A percentile compares a stretch with the other conserved stretches of the same genome.
phyloP scores from a whole-genome alignment of 805 yeast species.

The Candida peoriensis region DNA sequence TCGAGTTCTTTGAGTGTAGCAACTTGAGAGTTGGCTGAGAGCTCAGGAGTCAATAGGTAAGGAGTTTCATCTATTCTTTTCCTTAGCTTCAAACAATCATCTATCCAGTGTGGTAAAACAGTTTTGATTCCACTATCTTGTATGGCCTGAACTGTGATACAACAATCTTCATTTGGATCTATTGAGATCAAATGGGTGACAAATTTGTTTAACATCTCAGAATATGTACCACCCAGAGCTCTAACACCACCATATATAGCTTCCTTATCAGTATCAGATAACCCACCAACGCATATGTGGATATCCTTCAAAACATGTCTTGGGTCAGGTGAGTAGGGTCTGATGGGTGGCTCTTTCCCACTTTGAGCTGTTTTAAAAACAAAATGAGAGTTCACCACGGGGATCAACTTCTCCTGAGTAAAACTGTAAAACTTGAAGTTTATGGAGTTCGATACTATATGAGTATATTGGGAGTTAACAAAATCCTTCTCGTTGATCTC shows the following conservation, averaged over 20 bases:
- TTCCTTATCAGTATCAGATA: slow-evolving; percentile 56
- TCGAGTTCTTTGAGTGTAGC: slow-evolving; percentile 12
- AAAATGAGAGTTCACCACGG: slow-evolving; percentile 64
- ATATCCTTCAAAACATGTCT: slow-evolving; percentile 56
- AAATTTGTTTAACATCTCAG: slow-evolving; percentile 54
- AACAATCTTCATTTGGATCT: slow-evolving; percentile 52
- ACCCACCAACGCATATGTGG: slow-evolving; percentile 55
- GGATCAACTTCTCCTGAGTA: slow-evolving; percentile 51
- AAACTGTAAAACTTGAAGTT: slow-evolving; percentile 38
- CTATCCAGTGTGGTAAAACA: slow-evolving; percentile 79
- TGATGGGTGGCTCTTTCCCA: slow-evolving; percentile 41
- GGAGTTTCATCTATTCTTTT: slow-evolving; percentile 46
- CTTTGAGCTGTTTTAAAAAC: slow-evolving; percentile 40
- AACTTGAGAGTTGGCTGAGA: slow-evolving; percentile 6
- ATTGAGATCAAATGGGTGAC: slow-evolving; percentile 76
- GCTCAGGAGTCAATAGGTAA: slow-evolving; percentile 31
- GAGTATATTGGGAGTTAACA: slow-evolving; percentile 27
- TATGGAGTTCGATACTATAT: slow-evolving; percentile 47
- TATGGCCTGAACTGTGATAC: slow-evolving; percentile 43
- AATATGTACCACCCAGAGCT: slow-evolving; percentile 73
- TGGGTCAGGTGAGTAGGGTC: slow-evolving; percentile 70
- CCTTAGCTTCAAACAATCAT: slow-evolving; percentile 56
- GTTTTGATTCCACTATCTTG: slow-evolving; percentile 42
- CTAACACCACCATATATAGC: slow-evolving; percentile 60
- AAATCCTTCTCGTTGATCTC: slow-evolving; percentile 20